These are phyloP conservation scores for Cercospora sp. DNA, from an alignment of 2,329 filamentous ascomycete species.

Conservation along the genomic window DNA sequence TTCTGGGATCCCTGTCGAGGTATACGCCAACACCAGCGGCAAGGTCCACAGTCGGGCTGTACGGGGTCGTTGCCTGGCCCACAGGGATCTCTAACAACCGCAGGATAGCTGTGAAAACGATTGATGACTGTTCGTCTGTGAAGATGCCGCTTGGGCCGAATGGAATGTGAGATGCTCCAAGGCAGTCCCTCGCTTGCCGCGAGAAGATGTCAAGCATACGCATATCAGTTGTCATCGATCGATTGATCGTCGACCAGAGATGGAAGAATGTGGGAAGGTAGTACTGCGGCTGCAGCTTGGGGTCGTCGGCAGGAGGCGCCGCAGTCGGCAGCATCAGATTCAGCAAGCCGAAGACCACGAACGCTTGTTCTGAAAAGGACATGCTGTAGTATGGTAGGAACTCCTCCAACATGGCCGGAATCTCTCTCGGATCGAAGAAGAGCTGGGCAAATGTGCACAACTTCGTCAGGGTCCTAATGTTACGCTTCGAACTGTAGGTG, in stretches of 20 bases:
- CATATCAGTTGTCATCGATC: slow-evolving; percentile 83
- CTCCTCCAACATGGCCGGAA: slow-evolving; percentile 66
- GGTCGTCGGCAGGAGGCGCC: slow-evolving; percentile 68
- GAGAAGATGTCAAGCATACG: slow-evolving; percentile 90
- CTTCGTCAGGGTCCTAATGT: slow-evolving; percentile 76
- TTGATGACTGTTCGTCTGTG: slow-evolving; percentile 83
- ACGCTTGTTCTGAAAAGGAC: slow-evolving; percentile 87
- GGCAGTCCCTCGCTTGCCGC: slow-evolving; percentile 78
- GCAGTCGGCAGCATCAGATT: slow-evolving; percentile 86
- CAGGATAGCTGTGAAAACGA: slow-evolving; percentile 89
- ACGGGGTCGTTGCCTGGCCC: slow-evolving; percentile 90
- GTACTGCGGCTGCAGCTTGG: slow-evolving; percentile 79
- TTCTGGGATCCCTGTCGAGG: slow-evolving; percentile 88
- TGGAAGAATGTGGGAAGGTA: slow-evolving; percentile 95
- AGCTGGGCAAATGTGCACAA: slow-evolving; percentile 86
- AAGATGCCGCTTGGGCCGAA: slow-evolving; percentile 90
- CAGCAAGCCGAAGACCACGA: slow-evolving; percentile 84
- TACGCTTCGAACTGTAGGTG: slow-evolving; percentile 57
- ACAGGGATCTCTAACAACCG: slow-evolving; percentile 93
- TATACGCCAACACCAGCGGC: slow-evolving; percentile 80
- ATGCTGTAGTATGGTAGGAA: slow-evolving; percentile 73
- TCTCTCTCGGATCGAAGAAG: slow-evolving; percentile 87
- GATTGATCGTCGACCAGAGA: slow-evolving; percentile 87
- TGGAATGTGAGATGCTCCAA: slow-evolving; percentile 71
- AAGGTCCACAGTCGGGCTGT: slow-evolving; percentile 76